Percentiles rank a stretch among this genome's conserved stretches.
Evolutionary conservation across 2,329 filamentous ascomycete species (phyloP).

Genomic region (Beauveria sp.): DNA sequence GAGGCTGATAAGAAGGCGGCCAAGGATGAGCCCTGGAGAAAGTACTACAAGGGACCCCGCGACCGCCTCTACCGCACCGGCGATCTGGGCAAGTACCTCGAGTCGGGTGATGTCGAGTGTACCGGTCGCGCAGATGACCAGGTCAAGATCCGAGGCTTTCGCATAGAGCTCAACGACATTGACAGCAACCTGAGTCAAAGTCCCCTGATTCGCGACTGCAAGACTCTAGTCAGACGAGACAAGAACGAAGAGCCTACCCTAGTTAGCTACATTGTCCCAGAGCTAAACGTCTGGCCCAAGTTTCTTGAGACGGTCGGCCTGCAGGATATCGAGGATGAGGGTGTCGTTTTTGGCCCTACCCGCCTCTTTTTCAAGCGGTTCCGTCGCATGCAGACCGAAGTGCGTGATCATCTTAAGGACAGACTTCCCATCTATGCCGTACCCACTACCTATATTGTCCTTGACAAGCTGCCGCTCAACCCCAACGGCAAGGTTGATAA

Average conservation of each 20-base stretch:
- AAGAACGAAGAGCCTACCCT: constrained; percentile 60
- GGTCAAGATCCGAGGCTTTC: constrained; percentile 92
- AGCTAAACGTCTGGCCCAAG: constrained; percentile 58
- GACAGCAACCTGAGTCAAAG: constrained; percentile 72
- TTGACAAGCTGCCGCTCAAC: constrained; percentile 55
- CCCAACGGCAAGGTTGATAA: constrained; percentile 77
- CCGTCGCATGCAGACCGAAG: constrained; percentile 38
- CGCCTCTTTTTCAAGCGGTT: constrained; percentile 37
- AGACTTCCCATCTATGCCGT: constrained; percentile 36
- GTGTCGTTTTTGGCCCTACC: constrained; percentile 34
- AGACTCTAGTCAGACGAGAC: constrained; percentile 60
- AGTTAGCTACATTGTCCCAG: constrained; percentile 85
- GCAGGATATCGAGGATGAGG: constrained; percentile 48
- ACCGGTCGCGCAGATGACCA: constrained; percentile 76
- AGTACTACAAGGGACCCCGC: constrained; percentile 70
- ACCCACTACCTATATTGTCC: constrained; percentile 26
- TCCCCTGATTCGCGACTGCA: constrained; percentile 71
- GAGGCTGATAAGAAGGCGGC: constrained; percentile 51
- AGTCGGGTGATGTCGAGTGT: constrained; percentile 63
- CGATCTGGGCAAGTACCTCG: constrained; percentile 69
- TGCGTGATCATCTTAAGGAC: constrained; percentile 60
- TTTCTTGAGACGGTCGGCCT: constrained; percentile 53
- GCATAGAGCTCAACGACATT: constrained; percentile 91
- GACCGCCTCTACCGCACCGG: constrained; percentile 85
- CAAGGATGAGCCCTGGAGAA: constrained; percentile 63